A percentile compares a stretch with the other conserved stretches of the same genome.
phyloP scores from a whole-genome alignment of 345 rosid species.

The Lagerstroemia speciosa region DNA sequence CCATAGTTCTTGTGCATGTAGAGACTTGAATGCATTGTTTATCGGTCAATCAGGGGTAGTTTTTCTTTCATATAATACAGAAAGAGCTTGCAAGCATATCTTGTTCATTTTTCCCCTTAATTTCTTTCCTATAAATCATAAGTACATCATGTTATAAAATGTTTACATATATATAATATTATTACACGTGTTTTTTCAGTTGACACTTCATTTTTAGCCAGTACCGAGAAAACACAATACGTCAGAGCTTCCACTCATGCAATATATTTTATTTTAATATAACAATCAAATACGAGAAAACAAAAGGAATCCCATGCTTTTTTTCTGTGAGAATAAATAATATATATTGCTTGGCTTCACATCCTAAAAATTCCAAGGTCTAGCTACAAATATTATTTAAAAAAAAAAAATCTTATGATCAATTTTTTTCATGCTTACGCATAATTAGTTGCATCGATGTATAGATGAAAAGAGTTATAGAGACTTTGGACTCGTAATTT shows the following conservation, averaged over 20 bases:
- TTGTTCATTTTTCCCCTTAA: no score
- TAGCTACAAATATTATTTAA: no score
- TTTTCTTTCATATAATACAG: background rate
- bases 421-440: no score
- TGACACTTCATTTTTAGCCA: background rate
- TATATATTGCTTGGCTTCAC: background rate
- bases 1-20: background rate
- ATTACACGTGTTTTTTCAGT: background rate
- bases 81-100: no score
- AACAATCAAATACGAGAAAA: background rate
- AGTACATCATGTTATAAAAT: background rate
- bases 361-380: background rate
- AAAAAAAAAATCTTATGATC: no score
- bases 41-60: background rate
- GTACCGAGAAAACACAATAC: background rate
- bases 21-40: background rate
- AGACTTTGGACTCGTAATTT: background rate
- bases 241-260: slow-evolving; percentile 1
- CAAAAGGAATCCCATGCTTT: background rate
- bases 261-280: background rate
- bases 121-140: no score
- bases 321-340: background rate
- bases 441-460: no score
- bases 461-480: background rate
- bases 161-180: background rate